Evolutionary conservation across 1,284 basidiomycete genomes (phyloP).

Genomic region (Puccinia triticina): DNA sequence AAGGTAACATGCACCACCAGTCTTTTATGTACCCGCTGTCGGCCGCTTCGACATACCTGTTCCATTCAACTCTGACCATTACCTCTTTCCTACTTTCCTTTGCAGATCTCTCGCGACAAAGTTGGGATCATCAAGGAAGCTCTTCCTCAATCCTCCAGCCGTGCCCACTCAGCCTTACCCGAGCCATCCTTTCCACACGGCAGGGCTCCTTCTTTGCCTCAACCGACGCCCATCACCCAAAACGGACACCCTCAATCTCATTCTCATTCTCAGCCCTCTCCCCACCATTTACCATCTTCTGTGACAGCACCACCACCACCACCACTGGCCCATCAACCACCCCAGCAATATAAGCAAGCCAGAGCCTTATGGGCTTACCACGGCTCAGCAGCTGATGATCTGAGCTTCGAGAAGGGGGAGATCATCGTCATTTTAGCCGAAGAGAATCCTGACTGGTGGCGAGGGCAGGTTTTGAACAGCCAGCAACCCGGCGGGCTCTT

Average conservation of each 20-base stretch:
- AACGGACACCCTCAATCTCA: neutral
- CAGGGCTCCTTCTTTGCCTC: conserved; percentile 3
- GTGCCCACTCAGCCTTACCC: neutral
- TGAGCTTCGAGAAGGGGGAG: conserved; percentile 44
- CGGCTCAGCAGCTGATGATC: conserved; percentile 38
- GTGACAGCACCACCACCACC: neutral
- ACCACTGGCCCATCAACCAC: neutral
- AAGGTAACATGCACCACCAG: neutral
- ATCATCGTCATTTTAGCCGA: conserved; percentile 42
- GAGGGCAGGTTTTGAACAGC: conserved; percentile 30
- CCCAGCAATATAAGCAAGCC: conserved; percentile 22
- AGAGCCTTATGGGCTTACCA: conserved; percentile 38
- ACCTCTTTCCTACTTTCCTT: neutral
- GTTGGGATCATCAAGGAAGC: conserved; percentile 31
- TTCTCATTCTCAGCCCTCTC: neutral
- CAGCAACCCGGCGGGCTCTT: conserved; percentile 25
- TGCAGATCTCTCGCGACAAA: conserved; percentile 24
- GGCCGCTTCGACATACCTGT: neutral
- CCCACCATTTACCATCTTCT: neutral
- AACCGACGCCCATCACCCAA: neutral
- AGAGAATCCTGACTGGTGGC: conserved; percentile 50
- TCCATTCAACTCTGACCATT: neutral
- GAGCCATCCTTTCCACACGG: neutral
- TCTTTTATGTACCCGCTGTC: neutral
- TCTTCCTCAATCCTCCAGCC: neutral